Conservation (phyloP, 1,284 basidiomycete genomes). For the Pyrrhoderma noxium region DNA sequence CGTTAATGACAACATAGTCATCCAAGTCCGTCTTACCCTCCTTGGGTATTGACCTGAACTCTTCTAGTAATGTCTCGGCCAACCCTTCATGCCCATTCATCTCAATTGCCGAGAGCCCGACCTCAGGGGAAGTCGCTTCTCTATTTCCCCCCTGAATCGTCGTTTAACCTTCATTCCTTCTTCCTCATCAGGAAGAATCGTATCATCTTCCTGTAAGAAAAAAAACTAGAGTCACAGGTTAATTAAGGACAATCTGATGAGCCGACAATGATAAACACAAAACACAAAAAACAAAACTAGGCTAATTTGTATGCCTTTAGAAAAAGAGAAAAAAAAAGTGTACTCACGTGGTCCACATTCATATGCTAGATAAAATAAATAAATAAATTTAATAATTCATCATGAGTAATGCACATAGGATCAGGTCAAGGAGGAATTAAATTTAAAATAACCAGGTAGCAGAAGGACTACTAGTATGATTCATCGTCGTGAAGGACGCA, state of each 20-base stretch:
- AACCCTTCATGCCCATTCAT: slow-evolving; percentile 24
- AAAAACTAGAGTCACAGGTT: slow-evolving; percentile 10
- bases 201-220: slow-evolving; percentile 15
- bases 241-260: neutral
- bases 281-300: neutral
- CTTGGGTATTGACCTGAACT: slow-evolving; percentile 52
- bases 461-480: neutral
- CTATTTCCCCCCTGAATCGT: slow-evolving; percentile 1
- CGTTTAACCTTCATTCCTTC: slow-evolving; percentile 15
- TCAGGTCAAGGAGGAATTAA: no score
- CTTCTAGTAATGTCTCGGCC: slow-evolving; percentile 44
- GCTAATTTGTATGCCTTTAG: neutral
- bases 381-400: neutral
- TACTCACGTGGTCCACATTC: slow-evolving; percentile 68
- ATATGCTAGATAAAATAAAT: slow-evolving; percentile 43
- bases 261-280: neutral
- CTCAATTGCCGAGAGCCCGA: neutral
- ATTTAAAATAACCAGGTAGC: no score
- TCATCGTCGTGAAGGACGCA: slow-evolving; percentile 4
- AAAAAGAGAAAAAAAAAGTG: slow-evolving; percentile 5
- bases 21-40: slow-evolving; percentile 48
- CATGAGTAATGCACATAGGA: no score
- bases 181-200: slow-evolving; percentile 11
- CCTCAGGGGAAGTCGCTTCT: neutral
- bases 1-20: slow-evolving; percentile 70